Base-by-base conservation (phyloP, 2,329 filamentous ascomycete species). In the Exophiala aquamarina region DNA sequence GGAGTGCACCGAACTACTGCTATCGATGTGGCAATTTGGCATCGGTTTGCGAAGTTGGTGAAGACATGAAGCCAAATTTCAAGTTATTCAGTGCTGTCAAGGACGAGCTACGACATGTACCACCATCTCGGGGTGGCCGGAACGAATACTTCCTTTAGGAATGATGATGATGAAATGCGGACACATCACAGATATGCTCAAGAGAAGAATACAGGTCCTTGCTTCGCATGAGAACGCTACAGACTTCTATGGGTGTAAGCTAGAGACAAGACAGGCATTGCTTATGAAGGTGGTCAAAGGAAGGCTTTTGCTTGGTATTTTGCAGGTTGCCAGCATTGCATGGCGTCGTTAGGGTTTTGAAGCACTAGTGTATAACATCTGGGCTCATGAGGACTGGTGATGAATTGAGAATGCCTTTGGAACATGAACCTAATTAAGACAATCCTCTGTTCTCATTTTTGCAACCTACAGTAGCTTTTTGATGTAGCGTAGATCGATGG, bases 1-100 rank as follows among this genome's bases (percentile, higher is more conserved):
- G 83, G 78, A 95, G 89, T 66, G 93, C 93, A 3, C 93, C 93
- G 2, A 98, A 94, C 63, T 94, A 94, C 71, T 94, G 89, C 70
- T 95, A 95, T 68, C 79, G 91, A 33, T 98, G 93, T 69, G 93
- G 93, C 41, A 81, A 75, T 50, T 73, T 87, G 52, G 83, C 83
- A 15, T 83, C 79, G 4, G 95, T 96, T 65, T 95, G 95, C 84
- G 90, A 90, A 42, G 83, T 96, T 20, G 84, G 86, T 57, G 86
- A 87, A 61, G 86, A 93, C 61, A 76, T 96, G 42, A 84, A 89
- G 51, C 90, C 92, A 23, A 89, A 87, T 61, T 98, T 98, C 73
- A 93, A 74, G 55, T 59, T 74, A 20, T 74, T 74, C 59, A 69
- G 69, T 47, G 71, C 70, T 3, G 71, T 74, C 35, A 65, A 67